phyloP scores from a whole-genome alignment of 257 asterid genomes.

The Nicotiana obtusifolia region DNA sequence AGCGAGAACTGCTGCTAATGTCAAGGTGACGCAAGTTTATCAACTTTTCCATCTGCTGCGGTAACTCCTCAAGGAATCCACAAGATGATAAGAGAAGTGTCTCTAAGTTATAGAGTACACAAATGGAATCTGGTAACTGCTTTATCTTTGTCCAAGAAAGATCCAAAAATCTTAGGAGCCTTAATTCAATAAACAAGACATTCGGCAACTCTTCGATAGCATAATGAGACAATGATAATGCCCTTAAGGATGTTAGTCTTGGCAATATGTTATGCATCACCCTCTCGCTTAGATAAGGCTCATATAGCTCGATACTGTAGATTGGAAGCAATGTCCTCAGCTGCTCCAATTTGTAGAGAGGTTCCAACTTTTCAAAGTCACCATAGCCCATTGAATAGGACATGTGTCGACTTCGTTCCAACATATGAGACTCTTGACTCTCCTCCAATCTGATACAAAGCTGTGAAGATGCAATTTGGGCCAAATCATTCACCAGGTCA shows the following conservation, averaged over 20 bases:
- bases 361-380: neutral
- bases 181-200: neutral
- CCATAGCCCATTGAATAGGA: neutral
- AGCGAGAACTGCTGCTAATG: neutral
- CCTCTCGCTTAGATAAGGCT: neutral
- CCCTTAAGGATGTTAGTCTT: slow-evolving; percentile 1
- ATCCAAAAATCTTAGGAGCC: neutral
- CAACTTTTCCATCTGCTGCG: neutral
- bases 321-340: slow-evolving; percentile 12
- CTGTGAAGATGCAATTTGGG: neutral
- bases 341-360: neutral
- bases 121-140: neutral
- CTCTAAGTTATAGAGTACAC: slow-evolving; percentile 6
- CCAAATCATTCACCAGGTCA: slow-evolving; percentile 16
- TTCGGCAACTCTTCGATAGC: neutral
- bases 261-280: neutral
- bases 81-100: neutral
- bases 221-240: neutral
- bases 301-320: too few relatives aligned
- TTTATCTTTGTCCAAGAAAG: neutral
- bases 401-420: neutral
- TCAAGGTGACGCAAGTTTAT: slow-evolving; percentile 4
- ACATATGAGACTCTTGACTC: too few relatives aligned
- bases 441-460: neutral
- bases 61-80: neutral